These are phyloP conservation scores for Zymoseptoria brevis DNA, from an alignment of 2,329 filamentous ascomycete species.

Conservation along the genomic window DNA sequence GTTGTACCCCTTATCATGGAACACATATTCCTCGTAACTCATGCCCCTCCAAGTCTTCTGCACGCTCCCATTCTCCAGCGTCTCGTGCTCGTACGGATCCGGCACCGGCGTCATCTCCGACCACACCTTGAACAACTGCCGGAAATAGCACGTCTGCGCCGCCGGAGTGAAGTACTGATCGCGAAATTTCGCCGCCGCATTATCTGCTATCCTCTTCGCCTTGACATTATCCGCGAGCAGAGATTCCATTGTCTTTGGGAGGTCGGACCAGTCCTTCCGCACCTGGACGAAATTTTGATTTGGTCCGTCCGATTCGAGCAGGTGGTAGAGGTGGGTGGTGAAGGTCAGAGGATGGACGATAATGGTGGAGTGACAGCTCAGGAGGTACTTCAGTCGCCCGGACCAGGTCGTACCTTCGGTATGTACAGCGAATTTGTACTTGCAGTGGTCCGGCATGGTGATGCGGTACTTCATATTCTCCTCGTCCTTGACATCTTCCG, in stretches of 20 bases:
- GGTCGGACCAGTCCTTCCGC: slow-evolving; percentile 25
- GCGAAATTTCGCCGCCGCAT: slow-evolving; percentile 17
- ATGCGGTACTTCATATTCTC: slow-evolving; percentile 20
- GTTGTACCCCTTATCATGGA: slow-evolving; percentile 12
- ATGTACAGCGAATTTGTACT: slow-evolving; percentile 27
- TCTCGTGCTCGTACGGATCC: slow-evolving; percentile 14
- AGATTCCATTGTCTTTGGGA: slow-evolving; percentile 20
- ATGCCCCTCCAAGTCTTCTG: slow-evolving; percentile 21
- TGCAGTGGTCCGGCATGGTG: slow-evolving; percentile 27
- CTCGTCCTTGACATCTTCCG: slow-evolving; percentile 19
- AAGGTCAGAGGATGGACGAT: slow-evolving; percentile 25
- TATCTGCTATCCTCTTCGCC: slow-evolving; percentile 21
- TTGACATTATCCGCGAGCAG: slow-evolving; percentile 18
- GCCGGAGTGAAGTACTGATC: slow-evolving; percentile 21
- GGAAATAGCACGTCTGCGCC: slow-evolving; percentile 28
- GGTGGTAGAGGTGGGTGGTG: slow-evolving; percentile 27
- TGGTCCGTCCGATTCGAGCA: slow-evolving; percentile 21
- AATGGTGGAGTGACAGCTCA: slow-evolving; percentile 28
- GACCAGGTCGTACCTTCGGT: slow-evolving; percentile 31
- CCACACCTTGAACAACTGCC: slow-evolving; percentile 26
- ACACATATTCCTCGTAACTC: slow-evolving; percentile 24
- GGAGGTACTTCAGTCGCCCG: slow-evolving; percentile 28
- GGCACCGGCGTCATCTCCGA: slow-evolving; percentile 23
- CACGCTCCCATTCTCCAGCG: slow-evolving; percentile 12
- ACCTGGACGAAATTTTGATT: slow-evolving; percentile 28